Base-by-base conservation (phyloP, 352 stramenopile species). In the Bremia lactucae region DNA sequence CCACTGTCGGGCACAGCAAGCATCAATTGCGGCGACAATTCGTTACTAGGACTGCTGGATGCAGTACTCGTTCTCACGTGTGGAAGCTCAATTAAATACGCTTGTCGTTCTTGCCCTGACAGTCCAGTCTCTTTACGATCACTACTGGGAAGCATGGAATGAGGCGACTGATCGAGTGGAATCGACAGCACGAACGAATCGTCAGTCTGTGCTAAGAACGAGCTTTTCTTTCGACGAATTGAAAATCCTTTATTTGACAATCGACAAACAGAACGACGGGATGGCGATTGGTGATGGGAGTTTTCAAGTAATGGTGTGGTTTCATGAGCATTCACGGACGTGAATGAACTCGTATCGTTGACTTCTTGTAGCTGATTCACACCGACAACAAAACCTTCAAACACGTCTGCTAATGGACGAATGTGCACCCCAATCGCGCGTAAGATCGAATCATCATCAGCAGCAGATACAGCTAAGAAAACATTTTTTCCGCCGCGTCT, bases 171-270 rank as follows among this genome's bases (percentile, higher is more conserved):
- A 16, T 85, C 72, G 33, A 86, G 80, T 1, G 77, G 77, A 42
- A 89, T 86, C 6, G 77, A 89, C 8, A 89, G 43, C 37, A 89
- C 77, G 29, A 89, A 89, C 0, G 73, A 83, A 29, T 87, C 70
- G 26, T 87, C 74, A 0, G 65, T 45, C 25, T 82, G 64, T 31
- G 87, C 73, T 15, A 91, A 42, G 23, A 85, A 85, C 15, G 73
- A 88, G 55, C 74, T 86, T 31, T 71, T 65, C 42, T 72, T 71
- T 20, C 77, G 65, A 25, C 62, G 62, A 10, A 90, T 65, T 37
- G 65, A 66, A 31, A 80, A 28, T 2, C 49, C 29, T 21, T 14
- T 34, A 31, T 45, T 46, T 35, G 29, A 42, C 14, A 14, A 42
- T 4, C 63, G 47, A 26, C 36, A 36, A 9, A 60, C 53, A 22